Conservation (phyloP, 129 eudicot species). For the Pseudognaphalium luteoalbum region DNA sequence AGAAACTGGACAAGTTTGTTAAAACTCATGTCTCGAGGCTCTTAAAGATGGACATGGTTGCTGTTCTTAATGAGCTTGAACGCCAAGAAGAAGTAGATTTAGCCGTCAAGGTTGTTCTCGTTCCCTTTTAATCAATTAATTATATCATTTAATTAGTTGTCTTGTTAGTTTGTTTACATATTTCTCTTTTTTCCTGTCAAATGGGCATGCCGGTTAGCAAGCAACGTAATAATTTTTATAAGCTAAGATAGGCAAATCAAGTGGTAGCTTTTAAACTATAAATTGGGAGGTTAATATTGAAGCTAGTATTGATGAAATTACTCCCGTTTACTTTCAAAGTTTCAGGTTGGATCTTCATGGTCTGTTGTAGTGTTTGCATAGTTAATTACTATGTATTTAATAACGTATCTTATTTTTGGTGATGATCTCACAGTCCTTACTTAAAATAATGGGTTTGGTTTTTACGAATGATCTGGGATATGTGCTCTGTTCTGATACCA, state of each 20-base stretch:
- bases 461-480: neutral
- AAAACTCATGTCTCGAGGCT: constrained; percentile 80
- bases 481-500: neutral
- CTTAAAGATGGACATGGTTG: constrained; percentile 82
- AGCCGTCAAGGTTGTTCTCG: constrained; percentile 71
- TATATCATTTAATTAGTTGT: neutral
- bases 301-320: constrained; percentile 1
- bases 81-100: constrained; percentile 82
- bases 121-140: neutral
- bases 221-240: neutral
- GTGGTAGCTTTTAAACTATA: constrained; percentile 1
- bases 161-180: constrained; percentile 11
- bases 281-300: neutral
- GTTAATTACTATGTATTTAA: neutral
- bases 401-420: constrained; percentile 7
- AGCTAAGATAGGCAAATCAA: neutral
- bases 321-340: neutral
- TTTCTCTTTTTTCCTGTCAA: neutral
- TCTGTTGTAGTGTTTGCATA: neutral
- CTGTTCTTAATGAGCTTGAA: constrained; percentile 82
- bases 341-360: neutral
- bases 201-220: neutral
- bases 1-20: constrained; percentile 62
- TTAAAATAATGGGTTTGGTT: neutral
- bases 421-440: constrained; percentile 1